Evolutionary conservation across 352 stramenopile genomes (phyloP).

Genomic region (Phytophthora syringae): DNA sequence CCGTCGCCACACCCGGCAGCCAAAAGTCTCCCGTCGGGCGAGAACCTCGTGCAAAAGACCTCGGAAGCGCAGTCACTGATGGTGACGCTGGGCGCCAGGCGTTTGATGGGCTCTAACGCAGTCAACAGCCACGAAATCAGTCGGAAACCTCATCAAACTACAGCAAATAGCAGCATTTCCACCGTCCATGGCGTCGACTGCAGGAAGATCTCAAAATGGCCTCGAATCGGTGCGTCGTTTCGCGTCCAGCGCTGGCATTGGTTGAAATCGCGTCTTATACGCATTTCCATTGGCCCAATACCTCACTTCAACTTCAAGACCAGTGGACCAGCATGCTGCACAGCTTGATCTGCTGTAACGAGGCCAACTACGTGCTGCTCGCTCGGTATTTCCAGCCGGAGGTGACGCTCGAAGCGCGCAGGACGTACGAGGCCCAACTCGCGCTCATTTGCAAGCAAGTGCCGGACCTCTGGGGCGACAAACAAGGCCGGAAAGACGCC

Average conservation of each 20-base stretch:
- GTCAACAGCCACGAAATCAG: neutral
- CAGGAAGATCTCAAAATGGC: conserved; percentile 41
- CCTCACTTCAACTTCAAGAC: neutral
- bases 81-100: conserved; percentile 77
- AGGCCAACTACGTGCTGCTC: conserved; percentile 72
- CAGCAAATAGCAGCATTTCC: neutral
- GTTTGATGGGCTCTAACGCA: conserved; percentile 56
- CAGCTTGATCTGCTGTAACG: conserved; percentile 70
- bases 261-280: conserved; percentile 4
- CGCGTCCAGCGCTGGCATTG: conserved; percentile 14
- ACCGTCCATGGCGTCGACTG: conserved; percentile 41
- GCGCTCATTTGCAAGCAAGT: conserved; percentile 51
- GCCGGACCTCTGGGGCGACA: conserved; percentile 40
- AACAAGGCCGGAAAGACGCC: conserved; percentile 19
- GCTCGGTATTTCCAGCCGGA: conserved; percentile 68
- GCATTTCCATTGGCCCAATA: conserved; percentile 1
- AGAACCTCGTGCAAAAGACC: conserved; percentile 91
- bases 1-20: conserved; percentile 87
- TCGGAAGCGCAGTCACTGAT: conserved; percentile 90
- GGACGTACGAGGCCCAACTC: conserved; percentile 58
- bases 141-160: neutral
- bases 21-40: conserved; percentile 81
- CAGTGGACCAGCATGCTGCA: conserved; percentile 52
- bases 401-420: conserved; percentile 50
- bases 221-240: conserved; percentile 28